Evolutionary conservation across 2,329 filamentous ascomycete species (phyloP).

Genomic region (Orbilia javanica): DNA sequence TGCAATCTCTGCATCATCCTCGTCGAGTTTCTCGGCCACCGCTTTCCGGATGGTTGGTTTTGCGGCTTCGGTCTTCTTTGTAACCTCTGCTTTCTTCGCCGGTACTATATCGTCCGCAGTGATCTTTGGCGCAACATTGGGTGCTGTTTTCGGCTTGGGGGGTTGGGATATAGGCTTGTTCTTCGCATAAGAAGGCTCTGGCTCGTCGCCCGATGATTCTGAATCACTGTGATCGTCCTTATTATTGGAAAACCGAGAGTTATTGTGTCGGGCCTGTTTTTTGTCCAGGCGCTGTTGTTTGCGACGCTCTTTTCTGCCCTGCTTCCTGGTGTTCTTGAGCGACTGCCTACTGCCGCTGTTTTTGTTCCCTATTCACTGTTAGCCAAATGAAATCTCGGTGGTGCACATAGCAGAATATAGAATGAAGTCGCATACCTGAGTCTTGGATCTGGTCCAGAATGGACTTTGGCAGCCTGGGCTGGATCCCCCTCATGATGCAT

Average conservation of each 20-base stretch:
- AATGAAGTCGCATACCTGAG: conserved; percentile 16
- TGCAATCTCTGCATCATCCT: conserved; percentile 90
- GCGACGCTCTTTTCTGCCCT: conserved; percentile 74
- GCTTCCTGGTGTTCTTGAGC: conserved; percentile 60
- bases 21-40: conserved; percentile 75
- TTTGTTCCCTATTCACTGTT: conserved; percentile 52
- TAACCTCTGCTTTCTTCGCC: background rate
- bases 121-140: conserved; percentile 39
- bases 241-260: conserved; percentile 21
- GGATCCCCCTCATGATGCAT: conserved; percentile 26
- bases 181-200: conserved; percentile 8
- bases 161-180: conserved; percentile 58
- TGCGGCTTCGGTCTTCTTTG: background rate
- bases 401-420: background rate
- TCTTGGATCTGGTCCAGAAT: conserved; percentile 53
- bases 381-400: conserved; percentile 5
- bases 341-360: conserved; percentile 60
- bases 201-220: conserved; percentile 27
- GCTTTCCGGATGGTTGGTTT: conserved; percentile 60
- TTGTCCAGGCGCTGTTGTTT: conserved; percentile 76
- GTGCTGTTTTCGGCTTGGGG: conserved; percentile 58
- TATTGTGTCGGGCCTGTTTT: conserved; percentile 66
- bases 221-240: conserved; percentile 15
- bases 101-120: conserved; percentile 23
- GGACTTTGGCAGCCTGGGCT: conserved; percentile 48